Base-by-base conservation (phyloP, 1,139 yeast genomes). In the Suhomyces bokatorum region DNA sequence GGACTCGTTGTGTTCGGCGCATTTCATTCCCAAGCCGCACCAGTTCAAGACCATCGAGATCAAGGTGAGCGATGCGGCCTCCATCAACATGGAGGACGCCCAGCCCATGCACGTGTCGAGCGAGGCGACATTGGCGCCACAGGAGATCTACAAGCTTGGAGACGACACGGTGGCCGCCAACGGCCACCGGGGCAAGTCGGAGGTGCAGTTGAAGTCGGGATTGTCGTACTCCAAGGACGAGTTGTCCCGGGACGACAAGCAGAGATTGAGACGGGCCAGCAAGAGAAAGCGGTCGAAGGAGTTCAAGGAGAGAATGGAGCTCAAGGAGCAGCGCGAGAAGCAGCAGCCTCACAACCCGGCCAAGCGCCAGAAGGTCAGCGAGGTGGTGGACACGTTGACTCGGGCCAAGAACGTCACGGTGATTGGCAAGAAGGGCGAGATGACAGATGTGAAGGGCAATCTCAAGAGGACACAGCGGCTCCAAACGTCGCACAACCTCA, bases 61-160 rank as follows among this genome's bases (percentile, higher is more conserved):
- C 58, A 89, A 85, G 60, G 89, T 91, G 33, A 62, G 63, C 27
- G 75, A 69, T 45, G 60, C 60, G 3, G 84, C 96, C 2, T 79
- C 96, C 2, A 85, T 93, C 43, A 63, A 85, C 6, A 88, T 91
- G 96, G 99, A 93, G 67, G 99, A 93, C 60, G 95, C 97, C 1
- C 98, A 91, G 67, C 99, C 99, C 38, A 74, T 88, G 45, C 84
- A 91, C 36, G 77, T 87, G 68, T 80, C 95, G 2, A 70, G 80
- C 29, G 88, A 84, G 24, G 72, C 85, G n/a, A 79, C 87, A 42
- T 75, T 93, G 57, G 99, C 99, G 2, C 99, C 99, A 34, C 99
- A 93, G 67, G 99, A 93, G 68, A 76, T 93, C n/a, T 93, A 85
- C 67, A 80, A 76, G 59, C 74, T 85, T 20, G 77, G 75, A 24